Percentiles rank a stretch among this genome's conserved stretches.
These are phyloP conservation scores for Cryptosporidium viatorum DNA, from an alignment of 169 alveolate species.

Conservation along the genomic window DNA sequence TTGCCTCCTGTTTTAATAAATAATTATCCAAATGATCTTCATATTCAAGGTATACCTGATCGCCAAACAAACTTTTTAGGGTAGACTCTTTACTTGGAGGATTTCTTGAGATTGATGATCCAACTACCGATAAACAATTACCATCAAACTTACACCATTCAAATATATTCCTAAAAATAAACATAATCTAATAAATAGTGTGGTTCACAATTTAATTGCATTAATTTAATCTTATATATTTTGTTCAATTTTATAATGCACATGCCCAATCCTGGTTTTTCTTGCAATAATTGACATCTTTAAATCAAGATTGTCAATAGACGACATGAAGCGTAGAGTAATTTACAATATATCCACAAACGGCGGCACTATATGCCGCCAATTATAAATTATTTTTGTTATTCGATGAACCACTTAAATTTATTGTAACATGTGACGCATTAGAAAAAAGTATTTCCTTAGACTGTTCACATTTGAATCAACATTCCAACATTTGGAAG, in stretches of 20 bases:
- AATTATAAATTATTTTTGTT: not conserved
- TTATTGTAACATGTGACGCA: not conserved
- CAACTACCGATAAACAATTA: not conserved
- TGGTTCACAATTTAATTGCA: not conserved
- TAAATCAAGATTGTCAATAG: constrained; percentile 30
- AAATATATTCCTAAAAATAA: constrained; percentile 14
- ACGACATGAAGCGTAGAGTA: constrained; percentile 73
- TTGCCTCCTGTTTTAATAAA: constrained; percentile 48
- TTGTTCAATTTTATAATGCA: not conserved
- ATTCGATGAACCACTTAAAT: not conserved
- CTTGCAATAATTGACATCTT: constrained; percentile 9
- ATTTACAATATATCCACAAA: constrained; percentile 35
- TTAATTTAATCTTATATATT: not conserved
- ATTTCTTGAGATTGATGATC: not conserved
- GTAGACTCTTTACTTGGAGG: not conserved
- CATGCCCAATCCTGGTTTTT: not conserved
- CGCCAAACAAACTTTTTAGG: not conserved
- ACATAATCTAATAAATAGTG: not conserved
- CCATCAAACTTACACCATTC: constrained; percentile 63
- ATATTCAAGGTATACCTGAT: constrained; percentile 46
- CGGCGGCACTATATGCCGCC: constrained; percentile 40
- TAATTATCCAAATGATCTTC: constrained; percentile 24
- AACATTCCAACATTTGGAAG: not conserved
- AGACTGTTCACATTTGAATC: not conserved
- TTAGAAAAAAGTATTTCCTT: not conserved